phyloP scores from a whole-genome alignment of 2,329 filamentous ascomycete species.

The Cercospora beticola region DNA sequence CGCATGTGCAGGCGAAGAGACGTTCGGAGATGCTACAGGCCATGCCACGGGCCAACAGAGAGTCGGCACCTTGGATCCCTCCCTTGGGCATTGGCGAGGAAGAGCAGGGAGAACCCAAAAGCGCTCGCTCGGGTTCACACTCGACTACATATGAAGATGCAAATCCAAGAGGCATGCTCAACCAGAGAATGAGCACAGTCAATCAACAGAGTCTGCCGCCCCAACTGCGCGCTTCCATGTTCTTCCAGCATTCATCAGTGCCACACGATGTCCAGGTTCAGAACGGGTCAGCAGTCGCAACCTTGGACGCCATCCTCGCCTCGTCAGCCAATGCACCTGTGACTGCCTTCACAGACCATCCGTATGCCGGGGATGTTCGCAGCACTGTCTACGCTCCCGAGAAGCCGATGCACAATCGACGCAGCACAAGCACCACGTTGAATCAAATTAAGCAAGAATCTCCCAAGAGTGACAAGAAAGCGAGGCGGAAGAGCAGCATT shows the following conservation, averaged over 20 bases:
- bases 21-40: constrained; percentile 67
- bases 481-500: constrained; percentile 35
- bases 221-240: constrained; percentile 84
- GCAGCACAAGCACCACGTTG: constrained; percentile 22
- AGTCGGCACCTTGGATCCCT: constrained; percentile 52
- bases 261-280: constrained; percentile 57
- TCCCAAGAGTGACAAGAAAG: constrained; percentile 23
- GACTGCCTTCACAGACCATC: constrained; percentile 86
- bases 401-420: constrained; percentile 20
- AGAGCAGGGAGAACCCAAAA: background rate
- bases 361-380: constrained; percentile 73
- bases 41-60: constrained; percentile 51
- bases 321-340: constrained; percentile 86
- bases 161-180: constrained; percentile 27
- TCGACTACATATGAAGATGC: constrained; percentile 10
- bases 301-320: constrained; percentile 86
- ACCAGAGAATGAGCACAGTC: constrained; percentile 40
- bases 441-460: background rate
- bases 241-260: constrained; percentile 71
- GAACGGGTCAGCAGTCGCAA: constrained; percentile 81
- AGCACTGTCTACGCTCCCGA: constrained; percentile 67
- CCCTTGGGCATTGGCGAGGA: constrained; percentile 29
- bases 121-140: background rate
- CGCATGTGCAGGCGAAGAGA: constrained; percentile 64
- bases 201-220: constrained; percentile 63